Conservation (phyloP, 106 monocot genomes). For the Dioscorea zingiberensis region DNA sequence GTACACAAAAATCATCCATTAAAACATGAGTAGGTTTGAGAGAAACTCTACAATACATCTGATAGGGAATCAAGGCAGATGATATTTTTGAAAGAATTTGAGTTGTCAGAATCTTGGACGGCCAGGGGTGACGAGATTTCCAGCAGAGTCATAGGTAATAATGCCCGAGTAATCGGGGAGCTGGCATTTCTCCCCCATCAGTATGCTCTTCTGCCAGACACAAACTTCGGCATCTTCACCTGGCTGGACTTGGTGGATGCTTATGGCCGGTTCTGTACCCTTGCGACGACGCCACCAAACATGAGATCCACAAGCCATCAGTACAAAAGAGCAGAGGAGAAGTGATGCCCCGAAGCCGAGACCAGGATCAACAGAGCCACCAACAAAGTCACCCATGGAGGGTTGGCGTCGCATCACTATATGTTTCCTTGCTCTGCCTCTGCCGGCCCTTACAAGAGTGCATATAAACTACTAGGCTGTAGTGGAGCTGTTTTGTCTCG, state of each 20-base stretch:
- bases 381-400: too few species aligned
- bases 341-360: background rate
- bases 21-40: too few species aligned
- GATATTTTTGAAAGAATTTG: too few species aligned
- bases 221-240: background rate
- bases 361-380: background rate
- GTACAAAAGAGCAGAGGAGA: background rate
- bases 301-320: slow-evolving; percentile 6
- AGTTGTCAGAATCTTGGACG: too few species aligned
- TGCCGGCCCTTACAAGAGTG: background rate
- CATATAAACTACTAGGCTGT: background rate
- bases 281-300: background rate
- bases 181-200: slow-evolving; percentile 13
- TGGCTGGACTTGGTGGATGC: slow-evolving; percentile 5
- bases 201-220: slow-evolving; percentile 6
- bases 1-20: too few species aligned
- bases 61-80: too few species aligned
- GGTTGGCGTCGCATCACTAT: background rate
- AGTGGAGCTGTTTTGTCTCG: background rate
- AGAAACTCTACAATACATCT: too few species aligned
- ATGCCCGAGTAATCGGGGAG: slow-evolving; percentile 6
- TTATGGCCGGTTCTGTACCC: background rate
- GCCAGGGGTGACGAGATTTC: background rate
- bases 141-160: slow-evolving; percentile 6
- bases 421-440: background rate